Percentiles rank a stretch among this genome's conserved stretches.
Evolutionary conservation across 306 rosid genomes (phyloP).

Genomic region (Fragaria iinumae): DNA sequence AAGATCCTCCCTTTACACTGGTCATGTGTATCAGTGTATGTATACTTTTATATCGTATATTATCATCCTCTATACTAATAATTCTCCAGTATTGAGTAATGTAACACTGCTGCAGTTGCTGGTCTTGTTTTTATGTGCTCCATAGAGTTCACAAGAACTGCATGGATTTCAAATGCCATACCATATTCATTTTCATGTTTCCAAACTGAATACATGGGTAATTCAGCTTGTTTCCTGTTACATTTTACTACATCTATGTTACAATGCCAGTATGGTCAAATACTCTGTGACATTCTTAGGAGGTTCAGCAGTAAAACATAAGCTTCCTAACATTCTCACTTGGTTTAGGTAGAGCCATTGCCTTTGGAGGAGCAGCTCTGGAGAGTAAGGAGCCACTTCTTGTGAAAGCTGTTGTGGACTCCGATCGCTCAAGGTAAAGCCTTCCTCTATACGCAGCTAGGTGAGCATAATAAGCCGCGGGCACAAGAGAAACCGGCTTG

Average conservation of each 20-base stretch:
- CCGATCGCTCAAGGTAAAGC: constrained; percentile 88
- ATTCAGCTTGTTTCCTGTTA: constrained; percentile 1
- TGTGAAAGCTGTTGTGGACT: constrained; percentile 41
- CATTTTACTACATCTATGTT: constrained; percentile 20
- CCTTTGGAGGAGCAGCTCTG: constrained; percentile 81
- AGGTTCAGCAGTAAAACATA: constrained; percentile 84
- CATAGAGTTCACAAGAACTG: background rate
- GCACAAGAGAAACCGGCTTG: constrained; percentile 96
- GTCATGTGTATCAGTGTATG: background rate
- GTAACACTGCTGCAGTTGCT: background rate
- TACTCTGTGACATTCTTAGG: background rate
- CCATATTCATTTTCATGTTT: background rate
- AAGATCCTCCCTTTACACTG: background rate
- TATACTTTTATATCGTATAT: background rate
- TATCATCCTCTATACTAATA: background rate
- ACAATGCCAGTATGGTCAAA: constrained; percentile 6
- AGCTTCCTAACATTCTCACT: constrained; percentile 85
- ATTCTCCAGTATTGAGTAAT: too few species aligned
- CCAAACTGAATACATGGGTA: constrained; percentile 16
- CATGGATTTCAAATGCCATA: background rate
- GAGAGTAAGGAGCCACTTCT: constrained; percentile 48
- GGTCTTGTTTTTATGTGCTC: background rate
- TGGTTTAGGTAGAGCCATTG: constrained; percentile 74
- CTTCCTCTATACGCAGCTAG: constrained; percentile 96
- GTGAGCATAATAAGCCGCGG: constrained; percentile 96